These are phyloP conservation scores for Grigorovia transvaalensis DNA, from an alignment of 805 yeast genomes.

Conservation along the genomic window DNA sequence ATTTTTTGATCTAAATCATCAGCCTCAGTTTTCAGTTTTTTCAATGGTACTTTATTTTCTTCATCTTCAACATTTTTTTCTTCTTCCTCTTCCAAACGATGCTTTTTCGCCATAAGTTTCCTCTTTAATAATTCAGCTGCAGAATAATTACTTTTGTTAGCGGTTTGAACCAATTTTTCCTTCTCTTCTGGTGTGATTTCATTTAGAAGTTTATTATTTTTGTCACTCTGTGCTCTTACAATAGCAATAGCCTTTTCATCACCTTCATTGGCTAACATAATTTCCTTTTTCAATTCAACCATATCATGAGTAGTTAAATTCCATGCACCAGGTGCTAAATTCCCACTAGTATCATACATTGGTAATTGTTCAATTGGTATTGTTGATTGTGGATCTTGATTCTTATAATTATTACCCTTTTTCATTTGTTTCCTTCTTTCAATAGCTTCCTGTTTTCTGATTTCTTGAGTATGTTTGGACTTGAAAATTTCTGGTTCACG, in stretches of 20 bases:
- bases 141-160: constrained; percentile 32
- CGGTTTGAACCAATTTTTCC: constrained; percentile 25
- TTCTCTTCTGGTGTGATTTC: constrained; percentile 23
- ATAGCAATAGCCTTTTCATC: constrained; percentile 60
- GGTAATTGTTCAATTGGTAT: constrained; percentile 64
- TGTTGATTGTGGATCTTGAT: constrained; percentile 67
- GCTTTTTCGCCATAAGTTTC: constrained; percentile 24
- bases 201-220: constrained; percentile 17
- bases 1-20: constrained; percentile 16
- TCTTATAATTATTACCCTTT: constrained; percentile 50
- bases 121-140: constrained; percentile 38
- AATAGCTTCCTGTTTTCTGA: constrained; percentile 52
- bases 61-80: constrained; percentile 7
- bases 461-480: constrained; percentile 57
- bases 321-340: constrained; percentile 54
- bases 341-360: constrained; percentile 64
- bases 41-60: constrained; percentile 2
- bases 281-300: constrained; percentile 49
- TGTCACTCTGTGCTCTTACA: constrained; percentile 34
- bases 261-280: constrained; percentile 62
- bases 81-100: constrained; percentile 18
- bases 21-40: constrained; percentile 14
- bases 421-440: constrained; percentile 37
- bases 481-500: constrained; percentile 75
- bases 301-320: constrained; percentile 61